Conservation (phyloP, 768 basidiomycete genomes). For the Termitomyces sp. region DNA sequence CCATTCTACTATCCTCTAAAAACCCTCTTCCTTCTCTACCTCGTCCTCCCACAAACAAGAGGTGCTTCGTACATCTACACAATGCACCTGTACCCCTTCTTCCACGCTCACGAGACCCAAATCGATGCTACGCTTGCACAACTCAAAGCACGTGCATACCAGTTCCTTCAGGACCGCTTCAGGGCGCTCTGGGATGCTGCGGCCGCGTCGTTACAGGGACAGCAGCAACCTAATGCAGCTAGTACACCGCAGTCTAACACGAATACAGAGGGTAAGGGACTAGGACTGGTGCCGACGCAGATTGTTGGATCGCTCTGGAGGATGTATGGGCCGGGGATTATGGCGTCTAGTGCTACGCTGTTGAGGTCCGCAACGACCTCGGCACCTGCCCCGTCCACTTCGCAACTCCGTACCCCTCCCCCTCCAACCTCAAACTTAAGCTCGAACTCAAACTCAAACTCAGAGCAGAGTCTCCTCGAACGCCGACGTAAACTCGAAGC, state of each 20-base stretch:
- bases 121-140: slow-evolving; percentile 80
- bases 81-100: slow-evolving; percentile 77
- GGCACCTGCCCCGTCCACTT: background rate
- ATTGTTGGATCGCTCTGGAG: slow-evolving; percentile 68
- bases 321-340: slow-evolving; percentile 70
- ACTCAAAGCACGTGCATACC: slow-evolving; percentile 53
- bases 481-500: slow-evolving; percentile 51
- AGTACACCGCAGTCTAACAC: slow-evolving; percentile 39
- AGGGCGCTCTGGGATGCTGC: slow-evolving; percentile 66
- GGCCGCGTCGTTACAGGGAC: slow-evolving; percentile 32
- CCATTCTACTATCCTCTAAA: slow-evolving; percentile 87
- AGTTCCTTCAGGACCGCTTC: slow-evolving; percentile 61
- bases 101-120: slow-evolving; percentile 75
- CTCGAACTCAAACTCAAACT: background rate
- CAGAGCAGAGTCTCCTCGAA: slow-evolving; percentile 31
- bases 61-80: slow-evolving; percentile 86
- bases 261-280: slow-evolving; percentile 43
- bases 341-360: slow-evolving; percentile 65
- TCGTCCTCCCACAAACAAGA: slow-evolving; percentile 85
- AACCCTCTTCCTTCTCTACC: slow-evolving; percentile 81
- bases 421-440: background rate
- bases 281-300: slow-evolving; percentile 54
- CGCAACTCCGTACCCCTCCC: background rate
- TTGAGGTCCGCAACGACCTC: slow-evolving; percentile 47
- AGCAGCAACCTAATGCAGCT: slow-evolving; percentile 30